Evolutionary conservation across 2,329 filamentous ascomycete genomes (phyloP).

Genomic region (Paecilomyces sp.): DNA sequence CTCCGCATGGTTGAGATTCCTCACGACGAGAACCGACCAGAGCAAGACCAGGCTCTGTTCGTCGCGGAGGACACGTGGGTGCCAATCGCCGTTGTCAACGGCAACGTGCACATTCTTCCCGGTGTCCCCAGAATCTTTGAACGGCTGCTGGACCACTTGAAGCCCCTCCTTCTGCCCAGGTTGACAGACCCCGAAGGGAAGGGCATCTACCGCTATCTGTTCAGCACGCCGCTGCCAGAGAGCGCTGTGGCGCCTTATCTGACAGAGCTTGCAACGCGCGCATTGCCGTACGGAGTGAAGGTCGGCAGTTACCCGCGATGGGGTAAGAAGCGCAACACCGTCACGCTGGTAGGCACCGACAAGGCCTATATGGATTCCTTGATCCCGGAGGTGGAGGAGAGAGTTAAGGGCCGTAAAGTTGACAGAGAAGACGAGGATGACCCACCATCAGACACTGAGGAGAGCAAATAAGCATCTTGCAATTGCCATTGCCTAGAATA

Average conservation of each 20-base stretch:
- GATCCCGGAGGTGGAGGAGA: slow-evolving; percentile 67
- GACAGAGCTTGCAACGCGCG: slow-evolving; percentile 67
- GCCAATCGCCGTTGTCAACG: slow-evolving; percentile 79
- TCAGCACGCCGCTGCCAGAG: slow-evolving; percentile 83
- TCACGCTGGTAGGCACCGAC: slow-evolving; percentile 77
- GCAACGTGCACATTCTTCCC: slow-evolving; percentile 87
- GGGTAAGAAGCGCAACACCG: slow-evolving; percentile 80
- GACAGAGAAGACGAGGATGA: slow-evolving; percentile 66
- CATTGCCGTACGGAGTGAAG: slow-evolving; percentile 73
- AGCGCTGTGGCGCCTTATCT: slow-evolving; percentile 78
- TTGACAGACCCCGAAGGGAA: slow-evolving; percentile 74
- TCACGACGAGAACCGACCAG: slow-evolving; percentile 58
- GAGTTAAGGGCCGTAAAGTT: slow-evolving; percentile 67
- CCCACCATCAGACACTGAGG: slow-evolving; percentile 25
- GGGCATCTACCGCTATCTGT: slow-evolving; percentile 68
- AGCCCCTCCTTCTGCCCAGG: slow-evolving; percentile 61
- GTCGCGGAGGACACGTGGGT: slow-evolving; percentile 81
- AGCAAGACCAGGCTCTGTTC: slow-evolving; percentile 70
- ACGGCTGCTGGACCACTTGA: slow-evolving; percentile 67
- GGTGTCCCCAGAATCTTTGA: slow-evolving; percentile 84
- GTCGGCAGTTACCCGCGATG: slow-evolving; percentile 93
- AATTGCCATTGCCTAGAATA: background rate
- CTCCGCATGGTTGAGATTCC: slow-evolving; percentile 87
- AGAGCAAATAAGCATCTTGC: slow-evolving; percentile 4
- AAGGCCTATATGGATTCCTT: slow-evolving; percentile 70